Conservation (phyloP, 805 yeast species). For the Metschnikowia peoriensis region DNA sequence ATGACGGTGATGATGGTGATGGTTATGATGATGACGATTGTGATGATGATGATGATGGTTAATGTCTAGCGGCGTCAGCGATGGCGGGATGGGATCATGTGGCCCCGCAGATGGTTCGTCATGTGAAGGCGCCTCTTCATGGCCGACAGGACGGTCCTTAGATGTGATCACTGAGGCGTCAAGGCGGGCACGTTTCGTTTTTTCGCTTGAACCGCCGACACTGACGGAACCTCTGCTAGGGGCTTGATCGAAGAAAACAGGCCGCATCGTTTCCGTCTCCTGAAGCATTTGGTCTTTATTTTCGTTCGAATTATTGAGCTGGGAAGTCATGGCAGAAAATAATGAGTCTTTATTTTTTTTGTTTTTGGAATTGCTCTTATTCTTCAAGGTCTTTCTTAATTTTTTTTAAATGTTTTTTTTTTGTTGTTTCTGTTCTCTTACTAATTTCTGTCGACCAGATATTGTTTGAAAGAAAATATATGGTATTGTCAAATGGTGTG, state of each 20-base stretch:
- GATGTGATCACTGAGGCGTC: constrained; percentile 17
- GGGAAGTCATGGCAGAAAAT: constrained; percentile 25
- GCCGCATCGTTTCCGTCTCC: constrained; percentile 30
- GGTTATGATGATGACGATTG: constrained; percentile 4
- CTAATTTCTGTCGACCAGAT: neutral
- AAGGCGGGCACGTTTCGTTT: constrained; percentile 17
- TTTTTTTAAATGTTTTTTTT: neutral
- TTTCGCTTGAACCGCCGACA: constrained; percentile 13
- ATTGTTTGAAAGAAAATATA: neutral
- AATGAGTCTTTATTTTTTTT: too few relatives aligned
- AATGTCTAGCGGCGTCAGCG: constrained; percentile 13
- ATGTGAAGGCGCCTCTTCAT: constrained; percentile 9
- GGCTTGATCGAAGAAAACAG: constrained; percentile 31
- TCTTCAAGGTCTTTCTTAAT: too few relatives aligned
- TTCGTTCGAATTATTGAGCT: constrained; percentile 30
- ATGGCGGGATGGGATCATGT: constrained; percentile 10
- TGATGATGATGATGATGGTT: constrained; percentile 7
- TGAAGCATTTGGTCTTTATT: constrained; percentile 33
- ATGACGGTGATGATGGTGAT: constrained; percentile 17
- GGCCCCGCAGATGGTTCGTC: constrained; percentile 8
- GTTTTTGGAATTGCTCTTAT: neutral
- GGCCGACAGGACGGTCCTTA: constrained; percentile 13
- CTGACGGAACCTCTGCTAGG: constrained; percentile 17
- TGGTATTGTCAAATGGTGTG: neutral
- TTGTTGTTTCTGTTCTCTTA: neutral